A percentile compares a stretch with the other conserved stretches of the same genome.
These are phyloP conservation scores for Boletus rubroflammeus DNA, from an alignment of 768 basidiomycete genomes.

Conservation along the genomic window DNA sequence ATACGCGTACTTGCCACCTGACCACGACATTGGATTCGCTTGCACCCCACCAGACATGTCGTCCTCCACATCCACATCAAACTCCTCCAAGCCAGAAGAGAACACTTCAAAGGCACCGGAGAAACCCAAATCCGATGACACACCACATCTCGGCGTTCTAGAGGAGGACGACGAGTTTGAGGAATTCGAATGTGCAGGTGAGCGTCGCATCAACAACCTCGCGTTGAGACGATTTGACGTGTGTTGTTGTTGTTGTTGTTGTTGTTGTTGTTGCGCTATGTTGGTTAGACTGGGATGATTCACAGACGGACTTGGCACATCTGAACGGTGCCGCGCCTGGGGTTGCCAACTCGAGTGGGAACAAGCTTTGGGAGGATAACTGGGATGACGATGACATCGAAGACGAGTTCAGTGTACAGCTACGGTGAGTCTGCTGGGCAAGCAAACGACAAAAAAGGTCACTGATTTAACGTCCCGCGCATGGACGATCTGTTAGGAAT, in stretches of 20 bases:
- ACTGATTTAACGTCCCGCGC: not conserved
- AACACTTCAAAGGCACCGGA: conserved; percentile 27
- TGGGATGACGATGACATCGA: conserved; percentile 99
- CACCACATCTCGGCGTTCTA: conserved; percentile 75
- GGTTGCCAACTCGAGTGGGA: conserved; percentile 72
- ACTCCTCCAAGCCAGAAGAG: conserved; percentile 43
- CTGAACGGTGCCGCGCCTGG: conserved; percentile 71
- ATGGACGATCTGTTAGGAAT: conserved; percentile 38
- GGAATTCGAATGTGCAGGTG: conserved; percentile 85
- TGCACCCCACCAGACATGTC: conserved; percentile 29
- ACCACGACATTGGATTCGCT: not conserved
- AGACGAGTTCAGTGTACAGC: conserved; percentile 93
- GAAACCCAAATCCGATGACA: conserved; percentile 44
- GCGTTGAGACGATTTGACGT: not conserved
- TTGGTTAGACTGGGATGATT: conserved; percentile 83
- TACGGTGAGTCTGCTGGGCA: conserved; percentile 60
- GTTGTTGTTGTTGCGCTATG: not conserved
- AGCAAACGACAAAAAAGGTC: not conserved
- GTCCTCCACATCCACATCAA: conserved; percentile 42
- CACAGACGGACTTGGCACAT: conserved; percentile 78
- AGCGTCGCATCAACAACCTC: conserved; percentile 12
- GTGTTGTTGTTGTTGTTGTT: too few species aligned
- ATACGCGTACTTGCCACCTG: conserved; percentile 7
- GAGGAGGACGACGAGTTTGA: conserved; percentile 99
- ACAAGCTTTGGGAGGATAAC: conserved; percentile 98